Evolutionary conservation across 257 asterid genomes (phyloP).

Genomic region (Thymus mandschuricus): DNA sequence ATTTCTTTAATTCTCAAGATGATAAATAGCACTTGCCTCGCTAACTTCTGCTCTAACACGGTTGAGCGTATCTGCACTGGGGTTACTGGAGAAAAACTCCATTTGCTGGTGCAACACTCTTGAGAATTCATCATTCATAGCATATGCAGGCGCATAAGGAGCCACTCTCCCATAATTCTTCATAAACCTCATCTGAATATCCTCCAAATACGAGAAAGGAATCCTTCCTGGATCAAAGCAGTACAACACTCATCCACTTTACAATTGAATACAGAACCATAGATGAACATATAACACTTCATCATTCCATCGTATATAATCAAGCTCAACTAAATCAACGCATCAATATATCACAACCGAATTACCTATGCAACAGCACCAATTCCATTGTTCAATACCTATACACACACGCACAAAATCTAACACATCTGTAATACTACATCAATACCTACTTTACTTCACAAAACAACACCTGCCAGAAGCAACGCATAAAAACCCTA

Average conservation of each 20-base stretch:
- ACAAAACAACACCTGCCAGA: background rate
- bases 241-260: constrained; percentile 13
- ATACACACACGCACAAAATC: background rate
- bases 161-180: constrained; percentile 91
- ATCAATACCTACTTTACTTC: background rate
- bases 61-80: constrained; percentile 86
- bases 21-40: constrained; percentile 64
- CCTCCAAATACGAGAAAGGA: constrained; percentile 95
- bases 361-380: background rate
- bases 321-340: background rate
- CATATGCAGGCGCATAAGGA: constrained; percentile 87
- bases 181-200: constrained; percentile 95
- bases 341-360: background rate
- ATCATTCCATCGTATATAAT: background rate
- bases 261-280: background rate
- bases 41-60: constrained; percentile 95
- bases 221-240: constrained; percentile 71
- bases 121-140: constrained; percentile 98
- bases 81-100: constrained; percentile 97
- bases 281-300: background rate
- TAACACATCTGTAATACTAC: background rate
- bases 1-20: constrained; percentile 1
- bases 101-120: constrained; percentile 98
- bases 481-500: constrained; percentile 32
- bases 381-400: background rate